These are phyloP conservation scores for Alternaria viburni DNA, from an alignment of 2,329 filamentous ascomycete species.

Conservation along the genomic window DNA sequence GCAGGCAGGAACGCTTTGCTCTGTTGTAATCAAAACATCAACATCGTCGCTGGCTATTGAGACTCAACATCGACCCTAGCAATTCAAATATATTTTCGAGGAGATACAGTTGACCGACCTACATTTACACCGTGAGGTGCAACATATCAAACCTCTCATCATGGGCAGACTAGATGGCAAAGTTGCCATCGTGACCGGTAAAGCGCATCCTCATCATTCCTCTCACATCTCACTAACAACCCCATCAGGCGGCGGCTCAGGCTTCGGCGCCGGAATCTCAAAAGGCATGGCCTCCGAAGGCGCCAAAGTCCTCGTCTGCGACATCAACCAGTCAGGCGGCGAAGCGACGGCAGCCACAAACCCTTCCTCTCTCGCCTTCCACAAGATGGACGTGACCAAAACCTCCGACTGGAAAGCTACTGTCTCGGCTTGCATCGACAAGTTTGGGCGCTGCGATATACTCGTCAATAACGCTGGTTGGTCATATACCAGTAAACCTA, in stretches of 20 bases:
- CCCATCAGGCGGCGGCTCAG: conserved; percentile 62
- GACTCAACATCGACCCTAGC: not conserved
- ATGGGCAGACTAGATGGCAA: conserved; percentile 58
- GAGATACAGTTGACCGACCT: not conserved
- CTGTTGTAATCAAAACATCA: conserved; percentile 1
- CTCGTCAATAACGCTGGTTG: conserved; percentile 67
- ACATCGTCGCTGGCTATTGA: not conserved
- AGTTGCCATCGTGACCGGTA: conserved; percentile 64
- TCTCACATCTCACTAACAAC: conserved; percentile 5
- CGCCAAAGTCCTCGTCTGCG: conserved; percentile 66
- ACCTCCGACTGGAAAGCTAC: conserved; percentile 59
- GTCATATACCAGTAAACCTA: conserved; percentile 62
- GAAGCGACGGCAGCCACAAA: conserved; percentile 56
- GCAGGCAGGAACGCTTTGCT: not conserved
- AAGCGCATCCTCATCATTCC: conserved; percentile 10
- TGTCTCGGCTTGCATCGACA: conserved; percentile 59
- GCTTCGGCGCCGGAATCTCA: conserved; percentile 69
- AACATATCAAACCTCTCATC: not conserved
- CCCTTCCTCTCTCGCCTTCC: conserved; percentile 37
- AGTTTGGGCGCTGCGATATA: conserved; percentile 65
- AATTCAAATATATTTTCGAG: not conserved
- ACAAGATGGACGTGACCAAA: conserved; percentile 61
- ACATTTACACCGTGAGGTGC: not conserved
- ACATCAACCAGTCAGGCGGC: conserved; percentile 63
- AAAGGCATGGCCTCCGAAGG: conserved; percentile 66